These are phyloP conservation scores for Saccharum hybrid DNA, from an alignment of 202 grass and related monocot genomes.

Conservation along the genomic window DNA sequence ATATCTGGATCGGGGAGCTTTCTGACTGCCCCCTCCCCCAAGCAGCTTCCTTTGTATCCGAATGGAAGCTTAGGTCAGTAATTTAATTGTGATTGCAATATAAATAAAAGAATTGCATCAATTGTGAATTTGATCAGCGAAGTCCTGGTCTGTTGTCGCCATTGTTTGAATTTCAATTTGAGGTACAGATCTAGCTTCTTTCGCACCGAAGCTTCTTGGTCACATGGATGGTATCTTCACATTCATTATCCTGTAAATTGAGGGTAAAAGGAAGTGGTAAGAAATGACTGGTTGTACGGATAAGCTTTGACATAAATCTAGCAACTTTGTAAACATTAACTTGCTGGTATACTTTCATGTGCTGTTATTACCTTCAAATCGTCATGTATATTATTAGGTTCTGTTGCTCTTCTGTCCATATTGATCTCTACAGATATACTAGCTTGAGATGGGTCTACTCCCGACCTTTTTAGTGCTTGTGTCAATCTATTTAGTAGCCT, in stretches of 20 bases:
- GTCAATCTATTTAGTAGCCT: conserved; percentile 76
- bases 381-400: conserved; percentile 37
- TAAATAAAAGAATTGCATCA: conserved; percentile 62
- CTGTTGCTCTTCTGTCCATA: conserved; percentile 54
- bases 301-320: not conserved
- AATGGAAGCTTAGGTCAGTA: conserved; percentile 53
- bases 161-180: conserved; percentile 28
- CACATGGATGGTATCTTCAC: conserved; percentile 43
- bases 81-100: conserved; percentile 51
- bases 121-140: conserved; percentile 3
- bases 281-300: not conserved
- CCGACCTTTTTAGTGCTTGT: conserved; percentile 78
- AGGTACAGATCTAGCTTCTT: conserved; percentile 24
- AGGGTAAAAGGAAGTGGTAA: conserved; percentile 11
- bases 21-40: not conserved
- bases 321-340: not conserved
- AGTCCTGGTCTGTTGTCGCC: conserved; percentile 23
- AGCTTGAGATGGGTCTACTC: conserved; percentile 84
- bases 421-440: conserved; percentile 91
- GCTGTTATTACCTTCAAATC: conserved; percentile 61
- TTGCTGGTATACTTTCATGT: not conserved
- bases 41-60: conserved; percentile 37
- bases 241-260: conserved; percentile 39
- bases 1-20: conserved; percentile 33
- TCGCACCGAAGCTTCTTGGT: conserved; percentile 44